These are phyloP conservation scores for Lobosporangium transversale DNA, from an alignment of 192 early-diverging fungal genomes.

Conservation along the genomic window DNA sequence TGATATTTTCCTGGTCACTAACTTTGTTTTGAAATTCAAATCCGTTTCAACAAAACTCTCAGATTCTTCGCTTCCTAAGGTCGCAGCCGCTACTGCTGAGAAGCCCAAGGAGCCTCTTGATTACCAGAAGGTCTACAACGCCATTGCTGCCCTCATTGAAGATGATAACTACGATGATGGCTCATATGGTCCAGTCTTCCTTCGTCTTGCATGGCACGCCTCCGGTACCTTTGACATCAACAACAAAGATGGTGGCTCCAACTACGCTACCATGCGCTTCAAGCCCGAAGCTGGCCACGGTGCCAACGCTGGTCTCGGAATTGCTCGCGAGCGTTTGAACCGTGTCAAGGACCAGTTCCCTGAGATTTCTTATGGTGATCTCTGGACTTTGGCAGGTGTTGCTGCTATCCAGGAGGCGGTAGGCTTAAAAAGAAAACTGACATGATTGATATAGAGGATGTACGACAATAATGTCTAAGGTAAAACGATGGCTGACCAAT, in stretches of 20 bases:
- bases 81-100: conserved; percentile 17
- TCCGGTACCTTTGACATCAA: conserved; percentile 80
- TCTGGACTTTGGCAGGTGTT: conserved; percentile 85
- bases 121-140: conserved; percentile 80
- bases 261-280: conserved; percentile 83
- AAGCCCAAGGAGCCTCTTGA: conserved; percentile 62
- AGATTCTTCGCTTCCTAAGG: conserved; percentile 26
- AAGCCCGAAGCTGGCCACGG: conserved; percentile 70
- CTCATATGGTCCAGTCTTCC: conserved; percentile 79
- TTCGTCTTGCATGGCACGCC: conserved; percentile 89
- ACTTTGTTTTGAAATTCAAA: background rate
- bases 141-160: conserved; percentile 79
- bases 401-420: conserved; percentile 77
- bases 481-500: too few species aligned
- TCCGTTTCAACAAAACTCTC: too few species aligned
- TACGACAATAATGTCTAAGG: too few species aligned
- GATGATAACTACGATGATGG: conserved; percentile 85
- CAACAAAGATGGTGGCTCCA: conserved; percentile 75
- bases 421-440: conserved; percentile 6
- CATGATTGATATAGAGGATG: background rate
- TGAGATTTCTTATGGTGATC: conserved; percentile 85
- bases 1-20: background rate
- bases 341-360: conserved; percentile 83
- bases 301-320: conserved; percentile 81
- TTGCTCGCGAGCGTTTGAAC: conserved; percentile 76